Base-by-base conservation (phyloP, 2,329 filamentous ascomycete genomes). In the Blastomyces percursus region DNA sequence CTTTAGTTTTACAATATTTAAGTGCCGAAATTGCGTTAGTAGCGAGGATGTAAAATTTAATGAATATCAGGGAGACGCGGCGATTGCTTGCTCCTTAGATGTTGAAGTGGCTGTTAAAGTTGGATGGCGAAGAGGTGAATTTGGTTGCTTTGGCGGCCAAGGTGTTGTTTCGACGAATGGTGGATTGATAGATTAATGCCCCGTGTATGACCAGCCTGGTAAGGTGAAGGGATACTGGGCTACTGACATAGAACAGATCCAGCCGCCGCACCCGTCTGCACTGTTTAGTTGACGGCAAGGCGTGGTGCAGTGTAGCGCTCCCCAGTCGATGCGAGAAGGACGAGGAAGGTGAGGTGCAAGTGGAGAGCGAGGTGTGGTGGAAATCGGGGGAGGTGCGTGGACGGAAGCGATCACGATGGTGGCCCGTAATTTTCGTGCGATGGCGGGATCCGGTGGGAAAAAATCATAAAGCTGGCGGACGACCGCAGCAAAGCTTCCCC, bases 321-420 rank as follows among this genome's bases (percentile, higher is more conserved):
- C 48, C 44, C 51, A 32, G 21, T 16, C 48, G 59, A n/a, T 24
- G 32, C 14, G 38, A 21, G 30, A 30, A 50, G 59, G 35, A 51
- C 9, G 46, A 60, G 21, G 16, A 16, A 24, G n/a, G 16, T 11
- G 32, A 46, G 27, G 38, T 60, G 44, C 46, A 35, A 46, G 59
- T 51, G 46, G 44, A 60, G 46, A 35, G 46, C 24, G 35, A 7
- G 42, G 42, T 30, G 59, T 50, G 59, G 59, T 51, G 32, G 30
- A 52, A 60, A 42, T 51, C 32, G 19, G 12, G 27, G 35, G 48
- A 52, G 48, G 59, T 60, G 59, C 59, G 59, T 60, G 59, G 21
- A 21, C 11, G 21, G 30, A 60, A n/a, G 59, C 59, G 38, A 21
- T 44, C 27, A 14, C 24, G 40, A 19, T 30, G 55, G 40, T 59